These are phyloP conservation scores for Lipomyces orientalis DNA, from an alignment of 805 yeast genomes.

Conservation along the genomic window DNA sequence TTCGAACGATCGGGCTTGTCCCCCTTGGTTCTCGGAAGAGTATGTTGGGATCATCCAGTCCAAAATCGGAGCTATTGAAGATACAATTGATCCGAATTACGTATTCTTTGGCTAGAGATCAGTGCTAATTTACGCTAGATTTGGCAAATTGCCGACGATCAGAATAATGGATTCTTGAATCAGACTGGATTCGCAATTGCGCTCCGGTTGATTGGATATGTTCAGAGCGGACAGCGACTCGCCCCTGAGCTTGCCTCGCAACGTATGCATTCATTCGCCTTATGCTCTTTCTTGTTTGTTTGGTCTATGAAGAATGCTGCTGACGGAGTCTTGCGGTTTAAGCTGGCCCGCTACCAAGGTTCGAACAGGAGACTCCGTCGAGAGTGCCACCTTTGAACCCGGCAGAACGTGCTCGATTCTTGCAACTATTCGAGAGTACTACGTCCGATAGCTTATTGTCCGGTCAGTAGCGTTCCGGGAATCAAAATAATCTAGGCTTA, in stretches of 20 bases:
- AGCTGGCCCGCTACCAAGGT: conserved; percentile 70
- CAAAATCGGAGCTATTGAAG: not conserved
- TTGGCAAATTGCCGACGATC: conserved; percentile 94
- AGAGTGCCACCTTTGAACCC: conserved; percentile 46
- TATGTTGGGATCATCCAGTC: conserved; percentile 4
- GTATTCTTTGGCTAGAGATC: not conserved
- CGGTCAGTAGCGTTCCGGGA: conserved; percentile 13
- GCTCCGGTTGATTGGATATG: conserved; percentile 85
- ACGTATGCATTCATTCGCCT: conserved; percentile 37
- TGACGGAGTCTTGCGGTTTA: conserved; percentile 27
- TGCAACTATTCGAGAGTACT: conserved; percentile 37
- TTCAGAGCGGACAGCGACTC: conserved; percentile 73
- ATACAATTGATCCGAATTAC: not conserved
- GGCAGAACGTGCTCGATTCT: conserved; percentile 47
- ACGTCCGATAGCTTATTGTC: conserved; percentile 19
- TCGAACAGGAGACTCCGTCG: conserved; percentile 46
- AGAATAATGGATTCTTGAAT: conserved; percentile 81
- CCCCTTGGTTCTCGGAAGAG: conserved; percentile 75
- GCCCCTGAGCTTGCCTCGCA: conserved; percentile 58
- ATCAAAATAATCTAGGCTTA: not conserved
- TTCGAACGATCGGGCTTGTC: conserved; percentile 87
- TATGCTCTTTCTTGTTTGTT: not conserved
- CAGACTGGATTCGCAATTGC: conserved; percentile 83
- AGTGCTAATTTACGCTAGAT: conserved; percentile 47
- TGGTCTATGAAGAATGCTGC: not conserved